Percentiles rank a stretch among this genome's conserved stretches.
Evolutionary conservation across 2,329 filamentous ascomycete genomes (phyloP).

Genomic region (Penicillium paneum): DNA sequence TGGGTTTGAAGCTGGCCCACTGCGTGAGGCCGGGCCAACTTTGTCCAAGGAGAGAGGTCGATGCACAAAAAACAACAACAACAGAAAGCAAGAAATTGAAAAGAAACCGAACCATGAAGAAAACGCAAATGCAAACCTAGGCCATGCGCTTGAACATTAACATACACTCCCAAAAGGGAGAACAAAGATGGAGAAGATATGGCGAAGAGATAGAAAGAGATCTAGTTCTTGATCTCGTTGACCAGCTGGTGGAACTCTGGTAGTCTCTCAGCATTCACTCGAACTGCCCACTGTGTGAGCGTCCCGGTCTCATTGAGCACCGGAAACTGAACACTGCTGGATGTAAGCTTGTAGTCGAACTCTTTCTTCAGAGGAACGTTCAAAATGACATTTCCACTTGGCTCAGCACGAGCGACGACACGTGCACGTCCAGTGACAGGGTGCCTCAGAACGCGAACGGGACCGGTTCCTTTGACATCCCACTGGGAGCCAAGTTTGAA

Average conservation of each 20-base stretch:
- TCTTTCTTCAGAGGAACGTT: conserved; percentile 64
- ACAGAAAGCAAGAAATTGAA: neutral
- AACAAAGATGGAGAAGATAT: neutral
- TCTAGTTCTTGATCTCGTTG: conserved; percentile 21
- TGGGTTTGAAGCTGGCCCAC: neutral
- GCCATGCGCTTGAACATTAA: conserved; percentile 10
- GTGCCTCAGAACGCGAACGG: conserved; percentile 69
- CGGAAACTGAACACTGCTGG: conserved; percentile 44
- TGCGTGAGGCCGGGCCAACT: neutral
- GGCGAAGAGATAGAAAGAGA: neutral
- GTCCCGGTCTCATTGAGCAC: conserved; percentile 56
- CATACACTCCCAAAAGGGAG: conserved; percentile 2
- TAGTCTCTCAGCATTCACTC: conserved; percentile 53
- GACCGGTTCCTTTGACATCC: conserved; percentile 68
- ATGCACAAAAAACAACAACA: neutral
- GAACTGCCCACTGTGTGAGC: conserved; percentile 68
- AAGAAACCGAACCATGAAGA: neutral
- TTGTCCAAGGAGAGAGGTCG: neutral
- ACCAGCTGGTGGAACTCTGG: conserved; percentile 13
- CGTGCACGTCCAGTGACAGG: conserved; percentile 65
- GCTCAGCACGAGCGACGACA: conserved; percentile 70
- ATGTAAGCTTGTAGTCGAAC: conserved; percentile 59
- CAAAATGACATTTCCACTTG: conserved; percentile 68
- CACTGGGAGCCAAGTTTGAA: conserved; percentile 61
- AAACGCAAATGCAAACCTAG: conserved; percentile 2